Conservation (phyloP, 2,329 filamentous ascomycete genomes). For the Trichoderma atroviride region DNA sequence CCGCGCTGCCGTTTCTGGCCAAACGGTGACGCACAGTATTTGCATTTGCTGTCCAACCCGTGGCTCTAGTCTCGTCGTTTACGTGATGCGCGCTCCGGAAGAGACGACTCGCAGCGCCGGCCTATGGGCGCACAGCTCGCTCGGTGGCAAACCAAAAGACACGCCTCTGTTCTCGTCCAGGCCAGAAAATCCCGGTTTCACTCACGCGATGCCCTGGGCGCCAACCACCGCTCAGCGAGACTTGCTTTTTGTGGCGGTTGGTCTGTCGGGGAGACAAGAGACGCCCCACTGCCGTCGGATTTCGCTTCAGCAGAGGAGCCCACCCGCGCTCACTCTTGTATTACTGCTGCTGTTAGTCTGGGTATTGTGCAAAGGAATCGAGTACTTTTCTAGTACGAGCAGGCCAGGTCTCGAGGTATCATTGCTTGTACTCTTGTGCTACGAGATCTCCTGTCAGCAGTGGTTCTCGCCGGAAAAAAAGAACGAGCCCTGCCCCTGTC, state of each 20-base stretch:
- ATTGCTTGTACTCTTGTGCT: neutral
- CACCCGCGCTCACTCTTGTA: neutral
- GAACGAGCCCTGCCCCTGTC: conserved; percentile 2
- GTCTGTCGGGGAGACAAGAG: conserved; percentile 3
- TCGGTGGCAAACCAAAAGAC: neutral
- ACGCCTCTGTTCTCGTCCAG: neutral
- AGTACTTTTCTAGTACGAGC: neutral
- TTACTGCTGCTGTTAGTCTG: neutral
- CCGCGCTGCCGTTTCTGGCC: neutral
- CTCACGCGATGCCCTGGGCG: neutral
- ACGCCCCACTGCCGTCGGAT: conserved; percentile 27
- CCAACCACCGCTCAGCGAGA: conserved; percentile 9
- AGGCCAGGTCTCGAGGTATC: neutral
- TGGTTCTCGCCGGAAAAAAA: neutral
- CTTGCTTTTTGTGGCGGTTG: conserved; percentile 5
- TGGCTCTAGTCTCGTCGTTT: neutral
- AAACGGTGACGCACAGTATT: neutral
- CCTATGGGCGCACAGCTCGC: neutral
- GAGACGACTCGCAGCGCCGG: neutral
- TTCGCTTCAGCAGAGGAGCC: conserved; percentile 13
- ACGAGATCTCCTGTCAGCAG: neutral
- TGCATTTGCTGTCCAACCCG: too few species aligned
- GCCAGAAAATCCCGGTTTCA: neutral
- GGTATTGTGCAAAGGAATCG: neutral
- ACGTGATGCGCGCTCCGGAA: neutral